Base-by-base conservation (phyloP, 768 basidiomycete species). In the Galerina sulciceps region DNA sequence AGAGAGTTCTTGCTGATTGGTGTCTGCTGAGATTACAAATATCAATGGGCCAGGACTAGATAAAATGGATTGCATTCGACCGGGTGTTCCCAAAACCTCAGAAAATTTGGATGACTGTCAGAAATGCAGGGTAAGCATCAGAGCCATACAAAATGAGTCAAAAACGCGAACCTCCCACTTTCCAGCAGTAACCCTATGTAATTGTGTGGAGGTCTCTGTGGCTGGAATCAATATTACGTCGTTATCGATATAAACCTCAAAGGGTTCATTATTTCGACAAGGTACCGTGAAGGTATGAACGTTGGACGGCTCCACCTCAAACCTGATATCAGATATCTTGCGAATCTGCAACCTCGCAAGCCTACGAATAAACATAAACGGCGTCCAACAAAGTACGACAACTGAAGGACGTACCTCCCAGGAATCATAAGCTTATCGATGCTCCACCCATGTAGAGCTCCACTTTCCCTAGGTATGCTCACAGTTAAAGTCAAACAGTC, bases 401-500 rank as follows among this genome's bases (percentile, higher is more conserved):
- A 22, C 2, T 6, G 26, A 31, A n/a, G 10, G 10, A 23, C 82
- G 50, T 56, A 91, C 91, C 89, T 78, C 47, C 94, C 94, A 35
- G 90, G 89, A n/a, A 80, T 71, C 1, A 67, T 63, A 42, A 93
- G 69, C 34, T 79, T 76, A 35, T 84, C 75, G 42, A 96, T 84
- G 49, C 75, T 81, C 77, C 86, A 91, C 2, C 93, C 93, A 66
- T 87, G 79, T 54, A 93, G 69, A 1, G 89, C 77, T 1, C 91
- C 91, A 56, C 80, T 83, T 65, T 93, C 91, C 1, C 76, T 67
- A 0, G 94, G 92, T 34, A 81, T 78, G 1, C 86, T 81, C 5
- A 89, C 86, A 0, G 92, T 95, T 55, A 96, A 72, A 1, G 89
- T 92, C 69, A 93, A 94, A 2, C 67, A 66, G 17, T 65, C 55